phyloP scores from a whole-genome alignment of 1,284 basidiomycete species.

The Naganishia cerealis region DNA sequence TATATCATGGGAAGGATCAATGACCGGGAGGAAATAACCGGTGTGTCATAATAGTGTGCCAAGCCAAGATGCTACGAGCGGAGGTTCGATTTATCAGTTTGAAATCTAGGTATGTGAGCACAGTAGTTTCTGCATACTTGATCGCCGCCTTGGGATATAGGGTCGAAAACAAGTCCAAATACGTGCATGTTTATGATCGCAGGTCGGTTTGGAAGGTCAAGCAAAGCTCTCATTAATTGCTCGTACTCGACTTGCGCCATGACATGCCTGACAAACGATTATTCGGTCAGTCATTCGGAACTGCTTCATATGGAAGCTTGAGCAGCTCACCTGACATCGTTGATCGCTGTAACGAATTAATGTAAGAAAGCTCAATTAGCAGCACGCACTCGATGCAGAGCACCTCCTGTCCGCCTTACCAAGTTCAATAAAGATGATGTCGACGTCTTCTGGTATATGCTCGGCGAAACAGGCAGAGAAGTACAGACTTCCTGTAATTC shows the following conservation, averaged over 20 bases:
- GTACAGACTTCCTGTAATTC: constrained; percentile 12
- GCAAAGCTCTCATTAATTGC: constrained; percentile 44
- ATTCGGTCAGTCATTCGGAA: not conserved
- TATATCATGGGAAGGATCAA: constrained; percentile 18
- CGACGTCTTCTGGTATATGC: constrained; percentile 47
- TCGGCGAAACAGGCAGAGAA: constrained; percentile 51
- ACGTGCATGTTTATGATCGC: constrained; percentile 49
- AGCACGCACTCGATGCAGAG: not conserved
- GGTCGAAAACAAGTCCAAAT: constrained; percentile 22
- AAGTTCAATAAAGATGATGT: constrained; percentile 48
- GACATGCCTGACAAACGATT: not conserved
- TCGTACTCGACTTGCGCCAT: constrained; percentile 44
- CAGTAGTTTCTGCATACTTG: constrained; percentile 2
- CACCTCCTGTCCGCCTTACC: constrained; percentile 30
- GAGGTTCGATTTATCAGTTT: not conserved
- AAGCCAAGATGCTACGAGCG: constrained; percentile 16
- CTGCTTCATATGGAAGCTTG: not conserved
- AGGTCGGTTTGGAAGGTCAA: constrained; percentile 46
- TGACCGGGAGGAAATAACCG: constrained; percentile 11
- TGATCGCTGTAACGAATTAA: constrained; percentile 40
- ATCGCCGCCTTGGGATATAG: constrained; percentile 24
- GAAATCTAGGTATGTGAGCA: too few relatives aligned
- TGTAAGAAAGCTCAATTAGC: not conserved
- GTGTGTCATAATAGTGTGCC: constrained; percentile 27
- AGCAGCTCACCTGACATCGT: constrained; percentile 39